These are phyloP conservation scores for Aquilaria yunnanensis DNA, from an alignment of 345 rosid species.

Conservation along the genomic window DNA sequence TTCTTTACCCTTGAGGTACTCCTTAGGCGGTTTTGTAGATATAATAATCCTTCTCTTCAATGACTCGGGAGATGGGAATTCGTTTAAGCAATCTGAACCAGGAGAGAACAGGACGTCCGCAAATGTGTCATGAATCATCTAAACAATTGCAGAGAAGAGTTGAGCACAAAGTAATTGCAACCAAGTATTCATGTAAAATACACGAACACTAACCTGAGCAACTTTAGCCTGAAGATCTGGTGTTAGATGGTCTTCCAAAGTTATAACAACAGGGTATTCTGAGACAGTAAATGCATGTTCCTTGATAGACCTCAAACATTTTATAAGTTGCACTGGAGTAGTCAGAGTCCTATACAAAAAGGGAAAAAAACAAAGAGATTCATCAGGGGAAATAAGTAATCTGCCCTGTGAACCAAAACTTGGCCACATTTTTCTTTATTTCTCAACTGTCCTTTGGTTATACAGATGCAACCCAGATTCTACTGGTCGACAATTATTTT, in stretches of 20 bases:
- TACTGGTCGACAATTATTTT: no score
- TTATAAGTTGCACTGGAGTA: slow-evolving; percentile 67
- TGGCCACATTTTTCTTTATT: no score
- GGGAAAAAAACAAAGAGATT: not conserved
- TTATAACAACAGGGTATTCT: slow-evolving; percentile 83
- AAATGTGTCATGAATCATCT: slow-evolving; percentile 78
- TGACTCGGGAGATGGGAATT: slow-evolving; percentile 72
- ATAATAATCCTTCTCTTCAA: slow-evolving; percentile 64
- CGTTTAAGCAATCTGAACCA: slow-evolving; percentile 65
- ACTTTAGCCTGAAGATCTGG: slow-evolving; percentile 83
- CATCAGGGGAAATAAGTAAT: not conserved
- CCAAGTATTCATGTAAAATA: slow-evolving; percentile 6
- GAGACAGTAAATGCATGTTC: slow-evolving; percentile 33
- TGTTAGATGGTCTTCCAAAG: slow-evolving; percentile 96
- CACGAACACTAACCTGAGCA: slow-evolving; percentile 48
- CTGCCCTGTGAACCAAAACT: no score
- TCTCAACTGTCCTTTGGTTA: no score
- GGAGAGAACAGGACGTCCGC: slow-evolving; percentile 83
- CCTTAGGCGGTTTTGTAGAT: slow-evolving; percentile 96
- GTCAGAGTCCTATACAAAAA: slow-evolving; percentile 67
- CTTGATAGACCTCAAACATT: slow-evolving; percentile 52
- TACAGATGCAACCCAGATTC: no score
- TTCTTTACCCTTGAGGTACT: slow-evolving; percentile 21
- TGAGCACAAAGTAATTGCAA: slow-evolving; percentile 12
- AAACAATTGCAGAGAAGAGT: slow-evolving; percentile 19